A percentile compares a stretch with the other conserved stretches of the same genome.
phyloP scores from a whole-genome alignment of 768 basidiomycete species.

The Suillus fuscotomentosus region DNA sequence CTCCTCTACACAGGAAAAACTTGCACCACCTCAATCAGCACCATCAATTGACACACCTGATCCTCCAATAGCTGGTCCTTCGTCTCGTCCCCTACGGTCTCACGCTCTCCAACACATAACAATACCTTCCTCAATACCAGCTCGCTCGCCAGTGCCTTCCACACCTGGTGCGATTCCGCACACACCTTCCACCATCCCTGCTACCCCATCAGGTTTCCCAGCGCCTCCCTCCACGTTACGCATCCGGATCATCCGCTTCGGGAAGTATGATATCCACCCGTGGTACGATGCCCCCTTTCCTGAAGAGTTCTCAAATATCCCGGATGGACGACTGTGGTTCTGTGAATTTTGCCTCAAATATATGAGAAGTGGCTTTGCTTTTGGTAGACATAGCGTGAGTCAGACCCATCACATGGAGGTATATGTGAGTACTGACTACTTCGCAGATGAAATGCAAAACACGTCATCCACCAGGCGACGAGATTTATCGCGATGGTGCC shows the following conservation, averaged over 20 bases:
- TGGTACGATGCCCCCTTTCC: slow-evolving; percentile 99
- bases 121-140: slow-evolving; percentile 28
- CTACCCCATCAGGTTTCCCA: slow-evolving; percentile 29
- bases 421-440: slow-evolving; percentile 13
- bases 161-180: slow-evolving; percentile 32
- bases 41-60: slow-evolving; percentile 35
- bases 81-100: slow-evolving; percentile 64
- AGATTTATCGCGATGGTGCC: slow-evolving; percentile 89
- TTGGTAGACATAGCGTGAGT: slow-evolving; percentile 79
- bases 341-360: slow-evolving; percentile 99
- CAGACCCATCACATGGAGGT: not conserved
- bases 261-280: slow-evolving; percentile 89
- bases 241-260: slow-evolving; percentile 89
- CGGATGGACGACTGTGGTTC: slow-evolving; percentile 92
- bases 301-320: slow-evolving; percentile 91
- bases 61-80: slow-evolving; percentile 50
- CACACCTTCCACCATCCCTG: slow-evolving; percentile 34
- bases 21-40: slow-evolving; percentile 36
- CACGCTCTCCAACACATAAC: slow-evolving; percentile 40
- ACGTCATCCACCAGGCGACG: slow-evolving; percentile 95
- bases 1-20: slow-evolving; percentile 41
- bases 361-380: slow-evolving; percentile 91
- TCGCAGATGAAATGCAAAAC: slow-evolving; percentile 89
- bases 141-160: slow-evolving; percentile 36
- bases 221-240: slow-evolving; percentile 43